phyloP scores from a whole-genome alignment of 306 rosid genomes.

The Quercus robur region DNA sequence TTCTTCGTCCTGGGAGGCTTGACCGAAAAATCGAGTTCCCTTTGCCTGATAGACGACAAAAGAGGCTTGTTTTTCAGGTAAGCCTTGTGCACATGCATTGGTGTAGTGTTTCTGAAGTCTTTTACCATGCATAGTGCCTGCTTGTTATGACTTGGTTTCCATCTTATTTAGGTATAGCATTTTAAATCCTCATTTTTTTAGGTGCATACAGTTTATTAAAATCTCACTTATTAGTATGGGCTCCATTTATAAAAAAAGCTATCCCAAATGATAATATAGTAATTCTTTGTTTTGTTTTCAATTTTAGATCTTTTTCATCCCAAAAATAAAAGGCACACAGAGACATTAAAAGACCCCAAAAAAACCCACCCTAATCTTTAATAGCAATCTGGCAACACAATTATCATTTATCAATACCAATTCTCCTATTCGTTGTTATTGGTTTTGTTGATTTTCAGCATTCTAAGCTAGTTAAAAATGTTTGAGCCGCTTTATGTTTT shows the following conservation, averaged over 20 bases:
- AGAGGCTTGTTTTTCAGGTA: conserved; percentile 98
- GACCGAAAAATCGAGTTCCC: conserved; percentile 98
- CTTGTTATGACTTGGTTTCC: too few relatives aligned
- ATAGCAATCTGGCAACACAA: not conserved
- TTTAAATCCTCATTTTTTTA: too few relatives aligned
- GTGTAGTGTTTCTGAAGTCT: not conserved
- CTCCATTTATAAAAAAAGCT: too few relatives aligned
- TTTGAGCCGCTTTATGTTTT: not conserved
- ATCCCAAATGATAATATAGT: not conserved
- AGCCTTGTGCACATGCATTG: conserved; percentile 13
- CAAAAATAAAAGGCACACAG: not conserved
- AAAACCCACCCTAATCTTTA: not conserved
- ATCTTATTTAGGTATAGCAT: too few relatives aligned
- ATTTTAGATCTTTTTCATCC: not conserved
- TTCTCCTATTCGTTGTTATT: not conserved
- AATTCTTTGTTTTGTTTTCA: not conserved
- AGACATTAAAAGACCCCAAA: too few relatives aligned
- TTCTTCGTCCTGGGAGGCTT: conserved; percentile 97
- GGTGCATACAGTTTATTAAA: too few relatives aligned
- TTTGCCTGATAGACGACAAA: conserved; percentile 93
- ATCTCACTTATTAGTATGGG: too few relatives aligned
- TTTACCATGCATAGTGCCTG: too few relatives aligned
- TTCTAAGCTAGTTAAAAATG: conserved; percentile 1
- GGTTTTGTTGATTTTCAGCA: not conserved
- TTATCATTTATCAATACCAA: not conserved